A percentile compares a stretch with the other conserved stretches of the same genome.
These are phyloP conservation scores for Furcasterigmium sp. DNA, from an alignment of 2,329 filamentous ascomycete species.

Conservation along the genomic window DNA sequence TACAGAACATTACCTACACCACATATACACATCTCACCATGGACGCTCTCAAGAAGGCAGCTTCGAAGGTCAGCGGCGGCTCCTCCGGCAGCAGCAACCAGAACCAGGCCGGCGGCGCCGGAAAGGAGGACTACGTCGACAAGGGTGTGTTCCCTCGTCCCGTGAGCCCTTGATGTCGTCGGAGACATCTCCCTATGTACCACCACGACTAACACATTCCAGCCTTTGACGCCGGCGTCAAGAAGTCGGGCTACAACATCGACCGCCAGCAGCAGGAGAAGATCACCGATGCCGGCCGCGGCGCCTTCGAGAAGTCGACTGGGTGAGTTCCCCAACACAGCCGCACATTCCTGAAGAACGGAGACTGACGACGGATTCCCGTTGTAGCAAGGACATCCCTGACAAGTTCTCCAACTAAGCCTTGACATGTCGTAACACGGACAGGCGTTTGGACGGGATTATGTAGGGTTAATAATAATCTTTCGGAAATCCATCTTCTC, in stretches of 20 bases:
- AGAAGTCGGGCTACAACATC: slow-evolving; percentile 29
- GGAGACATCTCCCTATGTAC: neutral
- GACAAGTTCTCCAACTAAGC: slow-evolving; percentile 29
- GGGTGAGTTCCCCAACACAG: slow-evolving; percentile 21
- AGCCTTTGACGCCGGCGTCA: slow-evolving; percentile 23
- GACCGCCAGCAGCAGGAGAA: slow-evolving; percentile 29
- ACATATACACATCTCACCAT: slow-evolving; percentile 13
- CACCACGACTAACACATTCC: neutral
- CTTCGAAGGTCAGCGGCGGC: slow-evolving; percentile 8
- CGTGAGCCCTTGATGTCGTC: neutral
- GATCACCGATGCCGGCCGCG: slow-evolving; percentile 29
- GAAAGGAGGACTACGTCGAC: slow-evolving; percentile 29
- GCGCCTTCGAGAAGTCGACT: slow-evolving; percentile 27
- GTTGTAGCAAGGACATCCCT: slow-evolving; percentile 18
- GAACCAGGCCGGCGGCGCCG: neutral
- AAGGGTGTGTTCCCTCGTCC: slow-evolving; percentile 27
- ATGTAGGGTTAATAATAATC: no score
- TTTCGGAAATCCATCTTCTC: no score
- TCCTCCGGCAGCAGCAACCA: slow-evolving; percentile 1
- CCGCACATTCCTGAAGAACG: neutral
- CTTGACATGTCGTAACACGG: no score
- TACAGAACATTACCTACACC: no score
- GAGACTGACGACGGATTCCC: slow-evolving; percentile 1
- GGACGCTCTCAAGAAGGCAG: slow-evolving; percentile 34
- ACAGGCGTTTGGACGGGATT: no score